phyloP scores from a whole-genome alignment of 2,329 filamentous ascomycete species.

The Diplodia scrobiculata region DNA sequence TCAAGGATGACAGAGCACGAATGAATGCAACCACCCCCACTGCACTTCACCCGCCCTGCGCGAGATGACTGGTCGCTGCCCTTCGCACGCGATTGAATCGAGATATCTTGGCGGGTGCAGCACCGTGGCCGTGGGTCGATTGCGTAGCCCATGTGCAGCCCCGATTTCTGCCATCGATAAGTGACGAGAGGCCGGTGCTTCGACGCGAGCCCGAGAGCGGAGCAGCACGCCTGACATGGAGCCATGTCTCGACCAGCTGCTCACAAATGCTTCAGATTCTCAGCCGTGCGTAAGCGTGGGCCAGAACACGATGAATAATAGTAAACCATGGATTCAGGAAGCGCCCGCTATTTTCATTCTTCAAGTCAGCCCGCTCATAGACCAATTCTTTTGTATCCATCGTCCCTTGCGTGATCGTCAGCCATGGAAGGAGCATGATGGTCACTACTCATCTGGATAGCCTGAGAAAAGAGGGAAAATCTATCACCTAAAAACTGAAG shows the following conservation, averaged over 20 bases:
- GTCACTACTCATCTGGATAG: conserved; percentile 21
- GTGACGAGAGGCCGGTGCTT: conserved; percentile 9
- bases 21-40: background rate
- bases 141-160: background rate
- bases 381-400: conserved; percentile 17
- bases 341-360: background rate
- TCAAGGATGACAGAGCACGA: conserved; percentile 21
- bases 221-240: conserved; percentile 25
- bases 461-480: conserved; percentile 26
- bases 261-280: conserved; percentile 17
- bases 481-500: conserved; percentile 28
- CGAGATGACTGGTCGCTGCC: background rate
- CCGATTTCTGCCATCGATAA: background rate
- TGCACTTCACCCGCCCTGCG: background rate
- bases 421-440: conserved; percentile 4
- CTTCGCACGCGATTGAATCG: background rate
- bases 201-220: conserved; percentile 19
- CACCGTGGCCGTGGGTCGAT: background rate
- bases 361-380: background rate
- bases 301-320: conserved; percentile 2
- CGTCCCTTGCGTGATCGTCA: conserved; percentile 14
- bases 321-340: conserved; percentile 3
- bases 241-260: conserved; percentile 15
- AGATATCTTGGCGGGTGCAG: background rate
- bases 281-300: background rate